These are phyloP conservation scores for Triticum dicoccoides DNA, from an alignment of 176 grass and related monocot species.

Conservation along the genomic window DNA sequence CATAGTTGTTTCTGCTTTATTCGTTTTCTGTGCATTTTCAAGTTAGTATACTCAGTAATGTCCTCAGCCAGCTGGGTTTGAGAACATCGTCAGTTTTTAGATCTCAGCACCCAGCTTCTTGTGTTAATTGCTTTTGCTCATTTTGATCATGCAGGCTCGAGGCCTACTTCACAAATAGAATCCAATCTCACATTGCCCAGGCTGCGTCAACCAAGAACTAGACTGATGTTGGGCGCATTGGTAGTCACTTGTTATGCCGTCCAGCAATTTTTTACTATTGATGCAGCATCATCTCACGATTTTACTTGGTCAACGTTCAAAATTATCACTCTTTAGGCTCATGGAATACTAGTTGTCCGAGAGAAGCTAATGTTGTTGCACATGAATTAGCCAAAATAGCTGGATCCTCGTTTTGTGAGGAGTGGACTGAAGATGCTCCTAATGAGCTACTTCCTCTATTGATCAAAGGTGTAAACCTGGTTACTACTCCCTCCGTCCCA, in stretches of 20 bases:
- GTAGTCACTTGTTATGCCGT: not conserved
- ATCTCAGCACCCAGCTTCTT: not conserved
- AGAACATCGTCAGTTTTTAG: not conserved
- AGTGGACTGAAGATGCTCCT: too few species aligned
- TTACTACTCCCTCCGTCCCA: too few species aligned
- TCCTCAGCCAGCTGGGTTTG: not conserved
- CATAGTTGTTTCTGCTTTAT: not conserved
- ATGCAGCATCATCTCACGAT: not conserved
- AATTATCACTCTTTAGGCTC: not conserved
- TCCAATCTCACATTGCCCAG: conserved; percentile 56
- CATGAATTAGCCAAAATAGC: too few species aligned
- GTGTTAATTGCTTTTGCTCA: not conserved
- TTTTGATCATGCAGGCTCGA: conserved; percentile 59
- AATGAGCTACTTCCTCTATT: too few species aligned
- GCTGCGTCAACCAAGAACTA: conserved; percentile 66
- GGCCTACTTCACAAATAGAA: conserved; percentile 73
- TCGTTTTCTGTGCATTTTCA: not conserved
- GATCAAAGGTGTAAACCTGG: too few species aligned
- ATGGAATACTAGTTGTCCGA: not conserved
- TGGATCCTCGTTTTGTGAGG: too few species aligned
- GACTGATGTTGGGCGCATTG: not conserved
- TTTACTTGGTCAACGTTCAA: not conserved
- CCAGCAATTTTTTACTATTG: not conserved
- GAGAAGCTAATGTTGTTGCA: too few species aligned
- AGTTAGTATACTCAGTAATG: not conserved